Evolutionary conservation across 2,329 filamentous ascomycete species (phyloP).

Genomic region (Alternaria arbusti): DNA sequence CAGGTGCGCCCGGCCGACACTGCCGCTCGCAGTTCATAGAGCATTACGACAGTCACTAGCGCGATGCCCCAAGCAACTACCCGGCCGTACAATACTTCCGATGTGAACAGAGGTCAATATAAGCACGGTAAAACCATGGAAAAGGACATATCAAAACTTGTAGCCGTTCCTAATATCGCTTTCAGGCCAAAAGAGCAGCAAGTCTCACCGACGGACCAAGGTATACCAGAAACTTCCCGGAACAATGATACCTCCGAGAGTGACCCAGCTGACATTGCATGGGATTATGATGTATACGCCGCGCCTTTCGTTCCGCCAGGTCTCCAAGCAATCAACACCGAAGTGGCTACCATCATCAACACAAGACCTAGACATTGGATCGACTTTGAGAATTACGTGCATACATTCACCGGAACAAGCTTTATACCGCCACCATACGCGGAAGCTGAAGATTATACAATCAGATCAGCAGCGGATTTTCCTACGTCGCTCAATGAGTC

Average conservation of each 20-base stretch:
- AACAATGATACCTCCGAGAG: background rate
- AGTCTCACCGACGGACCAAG: background rate
- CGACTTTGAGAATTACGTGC: constrained; percentile 19
- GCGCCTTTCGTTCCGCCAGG: constrained; percentile 22
- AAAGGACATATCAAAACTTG: background rate
- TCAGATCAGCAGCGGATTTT: background rate
- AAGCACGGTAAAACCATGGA: background rate
- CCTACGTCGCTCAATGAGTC: constrained; percentile 3
- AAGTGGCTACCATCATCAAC: constrained; percentile 2
- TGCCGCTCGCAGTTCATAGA: accelerated
- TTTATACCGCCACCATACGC: constrained; percentile 15
- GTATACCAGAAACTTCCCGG: background rate
- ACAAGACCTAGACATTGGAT: constrained; percentile 22
- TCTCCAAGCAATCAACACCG: constrained; percentile 25
- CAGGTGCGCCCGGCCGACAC: background rate
- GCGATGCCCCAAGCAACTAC: background rate
- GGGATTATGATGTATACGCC: constrained; percentile 33
- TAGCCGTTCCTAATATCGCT: constrained; percentile 10
- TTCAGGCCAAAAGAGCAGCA: background rate
- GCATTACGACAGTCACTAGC: background rate
- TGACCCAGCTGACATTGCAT: background rate
- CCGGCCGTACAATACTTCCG: background rate
- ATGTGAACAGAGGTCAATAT: background rate
- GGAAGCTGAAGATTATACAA: background rate
- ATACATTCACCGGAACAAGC: constrained; percentile 24